Evolutionary conservation across 164 flowering plant species (phyloP), one percentile per base, ranked within the genome.

Genomic region (Umbellularia californica): DNA sequence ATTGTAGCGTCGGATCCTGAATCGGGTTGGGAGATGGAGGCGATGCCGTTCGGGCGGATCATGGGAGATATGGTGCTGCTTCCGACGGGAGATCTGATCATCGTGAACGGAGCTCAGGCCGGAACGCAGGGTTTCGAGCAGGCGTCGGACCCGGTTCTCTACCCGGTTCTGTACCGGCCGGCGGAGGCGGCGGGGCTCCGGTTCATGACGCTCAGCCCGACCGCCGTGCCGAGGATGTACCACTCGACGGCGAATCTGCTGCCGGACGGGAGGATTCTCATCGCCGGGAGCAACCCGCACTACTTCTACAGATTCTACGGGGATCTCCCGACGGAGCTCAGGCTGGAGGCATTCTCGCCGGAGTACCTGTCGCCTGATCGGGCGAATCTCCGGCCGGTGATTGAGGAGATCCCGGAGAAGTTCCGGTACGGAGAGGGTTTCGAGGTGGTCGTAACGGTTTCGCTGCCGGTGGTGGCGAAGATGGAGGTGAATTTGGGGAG

Each of bases 21-120:
- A 35, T 85, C 99, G 47, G 83, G 24, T 70, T 95, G 98, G 98
- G 85, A 87, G 65, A 79, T 87, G 92, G 97, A 93, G 81, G 87
- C 85, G 51, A 95, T 93, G 99, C 89, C 98, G 4, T 87, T 87
- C 65, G 90, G 82, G 22, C 80, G 98, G 83, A 83, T 90, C 75
- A 95, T 95, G 99, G 94, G 97, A 0, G 99, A 95, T 58, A 93
- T 95, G 99, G 93, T 95, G 0, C 85, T 93, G 84, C 81, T 93
- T 0, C 99, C 99, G 0, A 90, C 90, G 5, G 98, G 96, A 0
- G 92, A 92, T 0, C 88, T 82, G 1, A 51, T 95, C 72, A 86
- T 95, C 66, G 85, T 95, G 25, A 95, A 95, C 68, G 99, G 99
- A 2, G 99, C 99, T 6, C 85, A 88, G 73, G 81, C 87, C 15